Evolutionary conservation across 2,329 filamentous ascomycete genomes (phyloP), one percentile per base, ranked within the genome.

Genomic region (Nemania serpens): DNA sequence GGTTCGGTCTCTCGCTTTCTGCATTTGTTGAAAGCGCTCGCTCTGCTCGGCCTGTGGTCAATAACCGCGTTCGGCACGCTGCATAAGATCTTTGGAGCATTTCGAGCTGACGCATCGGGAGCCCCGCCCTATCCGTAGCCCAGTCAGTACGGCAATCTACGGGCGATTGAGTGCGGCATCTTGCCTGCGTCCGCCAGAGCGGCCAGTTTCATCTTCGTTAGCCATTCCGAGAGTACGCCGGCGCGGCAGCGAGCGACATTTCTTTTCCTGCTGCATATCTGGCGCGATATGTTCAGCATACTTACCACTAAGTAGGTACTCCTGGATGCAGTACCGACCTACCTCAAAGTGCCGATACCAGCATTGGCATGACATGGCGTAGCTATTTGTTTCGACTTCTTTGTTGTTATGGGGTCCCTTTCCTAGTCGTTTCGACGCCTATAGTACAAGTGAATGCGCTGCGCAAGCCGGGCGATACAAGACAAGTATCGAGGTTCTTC

Each of bases 171-270:
- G 4, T 37, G 34, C 34, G 34, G 25, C 25, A 29, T 29, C 25
- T 29, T 29, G 25, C 25, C 25, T 39, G 36, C 54, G 33, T 39
- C 49, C 33, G 45, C 43, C 33, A 45, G 20, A 25, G 33, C 17
- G 39, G 22, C 17, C 34, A 33, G 55, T 62, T 62, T 55, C 50
- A 62, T 58, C 33, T 55, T 62, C 33, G 58, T 58, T 61, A 41
- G 25, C 37, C 10, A 15, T 39, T 5, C 25, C 25, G 25, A 29
- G 25, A 29, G 25, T 29, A 7, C 25, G 25, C 25, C 25, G 25
- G 55, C 17, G 33, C 10, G 9, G 25, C 13, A 50, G 54, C 45
- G 45, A 50, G 46, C 45, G 13, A 36, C 22, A 15, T 6, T 42
- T 50, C 5, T 43, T 22, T 34, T 18, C n/a, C 37, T 51, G 47